Evolutionary conservation across 2,329 filamentous ascomycete genomes (phyloP).

Genomic region (Penicillium palitans): DNA sequence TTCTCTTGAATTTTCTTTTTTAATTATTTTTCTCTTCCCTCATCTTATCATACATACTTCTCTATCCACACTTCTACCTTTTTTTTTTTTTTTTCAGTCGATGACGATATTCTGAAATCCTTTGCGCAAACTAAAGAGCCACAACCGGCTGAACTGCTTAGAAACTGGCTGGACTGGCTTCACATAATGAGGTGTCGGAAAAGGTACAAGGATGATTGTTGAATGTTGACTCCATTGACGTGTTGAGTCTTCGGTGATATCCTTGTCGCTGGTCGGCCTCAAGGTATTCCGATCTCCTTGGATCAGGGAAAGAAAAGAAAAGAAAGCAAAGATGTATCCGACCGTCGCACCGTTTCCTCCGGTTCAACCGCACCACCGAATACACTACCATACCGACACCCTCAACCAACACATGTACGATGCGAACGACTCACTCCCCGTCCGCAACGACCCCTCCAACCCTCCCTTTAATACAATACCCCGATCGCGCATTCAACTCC

Average conservation of each 20-base stretch:
- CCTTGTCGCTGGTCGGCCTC: slow-evolving; percentile 13
- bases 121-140: neutral
- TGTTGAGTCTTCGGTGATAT: slow-evolving; percentile 21
- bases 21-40: slow-evolving; percentile 4
- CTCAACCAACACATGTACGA: slow-evolving; percentile 34
- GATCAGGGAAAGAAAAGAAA: slow-evolving; percentile 9
- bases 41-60: neutral
- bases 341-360: slow-evolving; percentile 48
- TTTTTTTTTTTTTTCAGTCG: neutral
- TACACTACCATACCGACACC: slow-evolving; percentile 35
- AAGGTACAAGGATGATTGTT: slow-evolving; percentile 46
- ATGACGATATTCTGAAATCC: slow-evolving; percentile 4
- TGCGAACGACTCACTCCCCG: slow-evolving; percentile 27
- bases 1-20: slow-evolving; percentile 3
- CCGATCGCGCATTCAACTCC: slow-evolving; percentile 39
- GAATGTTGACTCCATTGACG: slow-evolving; percentile 29
- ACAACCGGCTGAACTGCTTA: neutral
- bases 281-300: slow-evolving; percentile 18
- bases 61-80: neutral
- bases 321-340: slow-evolving; percentile 48
- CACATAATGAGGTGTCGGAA: slow-evolving; percentile 50
- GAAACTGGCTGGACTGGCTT: slow-evolving; percentile 14
- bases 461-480: slow-evolving; percentile 30
- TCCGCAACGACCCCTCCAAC: slow-evolving; percentile 31
- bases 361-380: slow-evolving; percentile 45